Percentiles rank a stretch among this genome's conserved stretches.
Conservation (phyloP, 495 filamentous ascomycete genomes). For the Penicillium steckii region DNA sequence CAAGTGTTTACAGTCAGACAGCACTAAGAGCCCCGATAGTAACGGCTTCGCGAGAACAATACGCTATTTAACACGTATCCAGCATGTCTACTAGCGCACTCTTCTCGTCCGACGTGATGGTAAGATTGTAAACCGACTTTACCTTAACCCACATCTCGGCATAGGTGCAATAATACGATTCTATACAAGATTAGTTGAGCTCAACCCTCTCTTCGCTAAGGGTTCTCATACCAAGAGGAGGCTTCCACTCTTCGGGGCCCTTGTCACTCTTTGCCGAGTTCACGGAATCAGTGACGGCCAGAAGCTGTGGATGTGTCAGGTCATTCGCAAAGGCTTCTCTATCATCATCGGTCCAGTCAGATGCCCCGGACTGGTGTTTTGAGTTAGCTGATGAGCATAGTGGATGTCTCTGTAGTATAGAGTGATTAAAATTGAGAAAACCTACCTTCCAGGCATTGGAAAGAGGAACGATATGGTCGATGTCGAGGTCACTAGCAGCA, state of each 20-base stretch:
- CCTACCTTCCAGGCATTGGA: slow-evolving; percentile 71
- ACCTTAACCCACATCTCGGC: slow-evolving; percentile 69
- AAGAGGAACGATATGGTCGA: slow-evolving; percentile 75
- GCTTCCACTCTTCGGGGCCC: slow-evolving; percentile 73
- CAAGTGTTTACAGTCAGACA: background rate
- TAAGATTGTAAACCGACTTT: slow-evolving; percentile 60
- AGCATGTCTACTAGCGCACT: slow-evolving; percentile 63
- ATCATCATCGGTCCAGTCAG: slow-evolving; percentile 56
- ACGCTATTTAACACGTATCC: slow-evolving; percentile 50
- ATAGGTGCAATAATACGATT: slow-evolving; percentile 72
- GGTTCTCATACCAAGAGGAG: slow-evolving; percentile 50
- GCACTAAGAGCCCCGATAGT: background rate
- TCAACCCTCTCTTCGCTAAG: background rate
- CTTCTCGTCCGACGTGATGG: slow-evolving; percentile 61
- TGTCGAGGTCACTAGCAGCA: slow-evolving; percentile 62
- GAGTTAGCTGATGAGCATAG: too few species aligned
- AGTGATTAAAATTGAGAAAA: too few species aligned
- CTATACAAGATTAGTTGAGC: slow-evolving; percentile 18
- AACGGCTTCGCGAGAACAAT: background rate
- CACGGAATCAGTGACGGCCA: slow-evolving; percentile 72
- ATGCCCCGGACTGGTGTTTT: slow-evolving; percentile 49
- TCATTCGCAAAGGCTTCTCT: slow-evolving; percentile 73
- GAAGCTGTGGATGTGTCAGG: slow-evolving; percentile 64
- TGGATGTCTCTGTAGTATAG: too few species aligned
- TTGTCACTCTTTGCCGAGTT: slow-evolving; percentile 69